Conservation (phyloP, 148 eudicot genomes). For the Camellia japonica region DNA sequence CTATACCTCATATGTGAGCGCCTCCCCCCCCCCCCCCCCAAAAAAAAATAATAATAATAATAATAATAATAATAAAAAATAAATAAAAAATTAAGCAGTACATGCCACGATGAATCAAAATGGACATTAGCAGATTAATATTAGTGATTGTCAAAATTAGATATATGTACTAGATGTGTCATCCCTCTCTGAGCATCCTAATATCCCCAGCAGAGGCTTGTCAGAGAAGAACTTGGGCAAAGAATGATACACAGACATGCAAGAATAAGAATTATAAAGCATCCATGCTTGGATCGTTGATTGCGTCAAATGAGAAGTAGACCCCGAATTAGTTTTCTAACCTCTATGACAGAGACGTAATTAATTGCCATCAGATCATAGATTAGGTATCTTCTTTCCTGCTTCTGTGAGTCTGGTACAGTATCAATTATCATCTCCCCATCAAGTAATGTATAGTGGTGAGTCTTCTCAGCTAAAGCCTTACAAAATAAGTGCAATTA, state of each 20-base stretch:
- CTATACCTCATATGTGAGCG: not conserved
- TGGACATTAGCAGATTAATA: not conserved
- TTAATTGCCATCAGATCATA: constrained; percentile 95
- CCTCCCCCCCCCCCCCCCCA: no score
- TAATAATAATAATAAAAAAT: not conserved
- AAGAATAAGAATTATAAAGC: constrained; percentile 1
- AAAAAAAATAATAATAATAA: not conserved
- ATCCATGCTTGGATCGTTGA: not conserved
- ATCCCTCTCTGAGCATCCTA: not conserved
- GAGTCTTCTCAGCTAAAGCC: constrained; percentile 54
- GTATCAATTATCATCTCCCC: constrained; percentile 98
- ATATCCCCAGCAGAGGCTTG: not conserved
- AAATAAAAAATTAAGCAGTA: not conserved
- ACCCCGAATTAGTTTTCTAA: constrained; percentile 19
- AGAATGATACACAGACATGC: not conserved
- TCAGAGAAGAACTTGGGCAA: not conserved
- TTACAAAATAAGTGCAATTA: constrained; percentile 23
- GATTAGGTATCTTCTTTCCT: constrained; percentile 93
- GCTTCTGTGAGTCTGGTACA: constrained; percentile 65
- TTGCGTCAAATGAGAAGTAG: not conserved
- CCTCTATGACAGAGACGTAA: constrained; percentile 69
- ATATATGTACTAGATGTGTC: not conserved
- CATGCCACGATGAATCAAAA: not conserved
- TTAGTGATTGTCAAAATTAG: not conserved
- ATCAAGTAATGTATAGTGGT: constrained; percentile 90